phyloP scores from a whole-genome alignment of 208 protist species.

The Wallacemonas collosoma region DNA sequence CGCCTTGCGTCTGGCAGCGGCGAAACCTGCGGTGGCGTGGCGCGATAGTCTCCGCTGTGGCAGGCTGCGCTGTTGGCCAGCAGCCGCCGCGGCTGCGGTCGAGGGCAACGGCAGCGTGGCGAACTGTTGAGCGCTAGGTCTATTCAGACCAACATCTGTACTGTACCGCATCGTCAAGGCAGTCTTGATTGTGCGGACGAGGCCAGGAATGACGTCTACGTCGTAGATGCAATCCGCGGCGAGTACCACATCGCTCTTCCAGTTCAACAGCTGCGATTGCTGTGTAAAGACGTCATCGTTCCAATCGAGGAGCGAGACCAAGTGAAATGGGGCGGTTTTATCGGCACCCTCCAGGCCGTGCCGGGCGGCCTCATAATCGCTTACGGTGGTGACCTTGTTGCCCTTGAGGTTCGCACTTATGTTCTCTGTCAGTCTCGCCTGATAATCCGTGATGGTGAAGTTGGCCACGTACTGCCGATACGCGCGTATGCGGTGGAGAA shows the following conservation, averaged over 20 bases:
- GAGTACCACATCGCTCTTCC: slow-evolving; percentile 58
- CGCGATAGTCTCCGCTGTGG: slow-evolving; percentile 7
- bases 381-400: slow-evolving; percentile 34
- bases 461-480: slow-evolving; percentile 44
- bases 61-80: background rate
- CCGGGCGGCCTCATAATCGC: slow-evolving; percentile 26
- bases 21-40: background rate
- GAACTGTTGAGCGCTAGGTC: no score
- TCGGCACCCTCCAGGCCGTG: slow-evolving; percentile 29
- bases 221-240: slow-evolving; percentile 89
- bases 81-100: background rate
- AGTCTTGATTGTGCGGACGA: slow-evolving; percentile 58
- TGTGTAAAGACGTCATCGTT: slow-evolving; percentile 38
- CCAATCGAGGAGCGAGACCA: slow-evolving; percentile 69
- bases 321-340: slow-evolving; percentile 34
- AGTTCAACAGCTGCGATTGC: slow-evolving; percentile 35
- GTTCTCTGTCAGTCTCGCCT: slow-evolving; percentile 69
- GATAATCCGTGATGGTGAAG: slow-evolving; percentile 75
- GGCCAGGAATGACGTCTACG: slow-evolving; percentile 46
- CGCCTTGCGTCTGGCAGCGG: background rate
- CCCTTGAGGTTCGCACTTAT: slow-evolving; percentile 59
- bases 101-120: background rate
- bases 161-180: slow-evolving; percentile 25
- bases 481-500: slow-evolving; percentile 41
- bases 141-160: background rate